Conservation (phyloP, 108 stramenopile genomes). For the Conticribra guillardii region DNA sequence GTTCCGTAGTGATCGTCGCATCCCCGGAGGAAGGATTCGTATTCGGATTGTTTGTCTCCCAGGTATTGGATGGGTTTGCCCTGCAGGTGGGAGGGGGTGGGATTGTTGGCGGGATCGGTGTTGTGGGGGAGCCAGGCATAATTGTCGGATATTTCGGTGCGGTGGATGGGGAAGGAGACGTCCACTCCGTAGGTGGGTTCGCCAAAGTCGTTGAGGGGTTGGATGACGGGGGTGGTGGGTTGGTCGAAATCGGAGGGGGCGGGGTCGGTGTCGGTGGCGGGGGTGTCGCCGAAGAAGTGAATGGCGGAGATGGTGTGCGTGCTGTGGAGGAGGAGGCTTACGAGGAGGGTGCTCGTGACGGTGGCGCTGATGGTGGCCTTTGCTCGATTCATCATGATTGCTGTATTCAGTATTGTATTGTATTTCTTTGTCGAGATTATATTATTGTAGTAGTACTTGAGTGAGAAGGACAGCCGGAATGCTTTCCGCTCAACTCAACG, state of each 20-base stretch:
- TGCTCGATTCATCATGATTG: constrained; percentile 5
- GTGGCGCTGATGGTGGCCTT: not conserved
- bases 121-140: constrained; percentile 88
- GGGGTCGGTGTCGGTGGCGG: not conserved
- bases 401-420: too few species aligned
- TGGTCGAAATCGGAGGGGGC: not conserved
- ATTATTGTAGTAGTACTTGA: too few species aligned
- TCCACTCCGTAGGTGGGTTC: constrained; percentile 80
- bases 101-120: constrained; percentile 40
- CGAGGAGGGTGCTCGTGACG: not conserved
- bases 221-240: constrained; percentile 1
- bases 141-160: constrained; percentile 60
- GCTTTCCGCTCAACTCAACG: too few species aligned
- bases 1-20: constrained; percentile 62
- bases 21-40: constrained; percentile 60
- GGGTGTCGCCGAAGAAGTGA: not conserved
- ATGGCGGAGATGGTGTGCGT: not conserved
- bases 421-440: too few species aligned
- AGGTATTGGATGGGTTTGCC: constrained; percentile 70
- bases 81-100: constrained; percentile 58
- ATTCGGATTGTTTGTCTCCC: constrained; percentile 59
- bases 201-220: constrained; percentile 30
- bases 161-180: constrained; percentile 85
- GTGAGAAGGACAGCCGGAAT: too few species aligned
- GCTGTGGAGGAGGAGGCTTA: not conserved